Base-by-base conservation (phyloP, 305 asterid species). In the Solanum aculeatissimum region DNA sequence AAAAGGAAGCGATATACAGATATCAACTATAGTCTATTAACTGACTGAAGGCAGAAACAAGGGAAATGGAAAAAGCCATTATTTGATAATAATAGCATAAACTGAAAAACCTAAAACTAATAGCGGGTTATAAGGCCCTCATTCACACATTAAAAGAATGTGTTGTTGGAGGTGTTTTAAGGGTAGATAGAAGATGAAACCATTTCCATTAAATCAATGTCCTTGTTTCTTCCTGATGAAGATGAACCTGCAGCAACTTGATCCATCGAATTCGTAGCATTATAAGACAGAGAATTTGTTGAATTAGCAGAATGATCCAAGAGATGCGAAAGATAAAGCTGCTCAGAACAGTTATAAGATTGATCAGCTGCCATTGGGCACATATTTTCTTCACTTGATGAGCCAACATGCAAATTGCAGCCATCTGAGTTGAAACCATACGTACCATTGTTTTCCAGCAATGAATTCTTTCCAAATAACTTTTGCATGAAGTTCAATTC, bases 401-500 rank as follows among this genome's bases (percentile, higher is more conserved):
- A 25, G 15, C 84, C 49, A 47, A 80, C 65, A 70, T 85, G 42
- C 25, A 83, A 23, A 12, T 63, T 58, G 6, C 21, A 13, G 49
- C 77, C 80, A 27, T 58, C 12, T 62, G 66, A 49, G 14, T 70
- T 82, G 51, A 54, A 53, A 12, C 18, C 38, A 12, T 16, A 62
- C 25, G 66, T 82, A 7, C 79, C 84, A 47, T 51, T 38, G 2
- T 70, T 86, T 15, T 43, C 40, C 9, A 27, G 49, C 23, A 77
- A 75, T 43, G 84, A 38, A 62, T 58, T 83, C 66, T 66, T 80
- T 14, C 85, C 91, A 75, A 94, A 92, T 9, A 93, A 47, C 66
- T 58, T 84, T 83, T 87, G 89, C 88, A 94, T 86, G 91, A 94
- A 93, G 57, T 83, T 80, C 90, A 90, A 85, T 83, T 94, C 98